Conservation (phyloP, 805 yeast species). For the Saturnispora diversa region DNA sequence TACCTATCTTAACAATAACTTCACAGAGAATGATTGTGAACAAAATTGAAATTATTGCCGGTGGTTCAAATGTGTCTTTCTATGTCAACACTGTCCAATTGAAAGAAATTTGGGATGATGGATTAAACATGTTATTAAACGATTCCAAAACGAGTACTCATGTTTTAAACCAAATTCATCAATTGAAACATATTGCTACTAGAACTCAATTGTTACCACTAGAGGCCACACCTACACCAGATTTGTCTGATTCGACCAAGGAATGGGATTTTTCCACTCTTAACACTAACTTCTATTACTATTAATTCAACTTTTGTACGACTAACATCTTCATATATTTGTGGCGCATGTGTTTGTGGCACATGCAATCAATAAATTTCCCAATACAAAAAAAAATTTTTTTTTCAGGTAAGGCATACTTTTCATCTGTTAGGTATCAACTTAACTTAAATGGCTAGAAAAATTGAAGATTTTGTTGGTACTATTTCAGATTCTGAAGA, state of each 20-base stretch:
- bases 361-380: background rate
- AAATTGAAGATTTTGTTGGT: constrained; percentile 48
- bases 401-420: no score
- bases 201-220: constrained; percentile 42
- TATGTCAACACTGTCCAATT: constrained; percentile 64
- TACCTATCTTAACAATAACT: constrained; percentile 45
- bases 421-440: no score
- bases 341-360: constrained; percentile 3
- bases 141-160: constrained; percentile 34
- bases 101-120: constrained; percentile 72
- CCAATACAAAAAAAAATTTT: background rate
- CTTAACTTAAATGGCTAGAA: constrained; percentile 2
- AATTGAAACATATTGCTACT: constrained; percentile 38
- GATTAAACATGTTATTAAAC: constrained; percentile 46
- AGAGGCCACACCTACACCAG: constrained; percentile 18
- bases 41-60: constrained; percentile 19
- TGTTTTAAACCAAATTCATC: constrained; percentile 37
- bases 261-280: constrained; percentile 1
- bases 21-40: constrained; percentile 36
- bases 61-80: constrained; percentile 39
- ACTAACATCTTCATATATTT: background rate
- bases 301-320: background rate
- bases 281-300: constrained; percentile 8
- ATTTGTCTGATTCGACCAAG: background rate
- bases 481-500: constrained; percentile 76